Evolutionary conservation across 2,329 filamentous ascomycete species (phyloP).

Genomic region (Fusarium sp.): DNA sequence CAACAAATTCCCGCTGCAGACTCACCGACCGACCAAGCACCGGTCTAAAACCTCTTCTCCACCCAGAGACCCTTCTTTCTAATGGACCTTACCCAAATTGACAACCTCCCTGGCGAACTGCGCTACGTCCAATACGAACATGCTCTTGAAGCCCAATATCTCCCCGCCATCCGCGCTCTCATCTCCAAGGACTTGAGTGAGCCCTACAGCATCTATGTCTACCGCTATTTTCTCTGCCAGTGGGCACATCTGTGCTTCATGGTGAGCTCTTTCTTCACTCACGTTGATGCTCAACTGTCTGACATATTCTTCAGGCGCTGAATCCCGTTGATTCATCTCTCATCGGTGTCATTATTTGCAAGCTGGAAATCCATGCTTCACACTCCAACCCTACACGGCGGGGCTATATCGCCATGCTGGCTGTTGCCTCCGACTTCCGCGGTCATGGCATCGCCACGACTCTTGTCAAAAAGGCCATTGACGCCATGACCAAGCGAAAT

Average conservation of each 20-base stretch:
- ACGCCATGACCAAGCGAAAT: constrained; percentile 84
- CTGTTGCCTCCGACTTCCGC: constrained; percentile 83
- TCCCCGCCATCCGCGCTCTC: constrained; percentile 88
- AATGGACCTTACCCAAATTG: constrained; percentile 52
- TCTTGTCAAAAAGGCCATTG: constrained; percentile 89
- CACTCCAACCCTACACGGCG: constrained; percentile 80
- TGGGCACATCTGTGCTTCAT: constrained; percentile 98
- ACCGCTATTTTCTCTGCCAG: constrained; percentile 97
- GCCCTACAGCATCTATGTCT: constrained; percentile 99
- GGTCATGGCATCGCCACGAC: constrained; percentile 89
- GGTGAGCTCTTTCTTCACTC: constrained; percentile 60
- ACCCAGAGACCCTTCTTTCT: constrained; percentile 10
- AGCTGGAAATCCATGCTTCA: constrained; percentile 89
- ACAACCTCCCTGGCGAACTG: constrained; percentile 60
- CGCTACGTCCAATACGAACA: constrained; percentile 74
- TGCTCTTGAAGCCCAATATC: constrained; percentile 71
- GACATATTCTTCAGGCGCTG: constrained; percentile 60
- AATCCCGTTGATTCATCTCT: constrained; percentile 73
- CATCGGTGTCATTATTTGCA: constrained; percentile 93
- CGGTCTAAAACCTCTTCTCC: constrained; percentile 4
- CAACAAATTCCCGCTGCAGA: not conserved
- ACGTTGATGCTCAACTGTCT: constrained; percentile 20
- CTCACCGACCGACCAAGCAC: not conserved
- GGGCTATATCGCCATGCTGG: constrained; percentile 98
- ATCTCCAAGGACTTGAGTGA: constrained; percentile 98